Evolutionary conservation across 164 flowering plant species (phyloP), one percentile per base, ranked within the genome.

Genomic region (Tetrastigma voinierianum): DNA sequence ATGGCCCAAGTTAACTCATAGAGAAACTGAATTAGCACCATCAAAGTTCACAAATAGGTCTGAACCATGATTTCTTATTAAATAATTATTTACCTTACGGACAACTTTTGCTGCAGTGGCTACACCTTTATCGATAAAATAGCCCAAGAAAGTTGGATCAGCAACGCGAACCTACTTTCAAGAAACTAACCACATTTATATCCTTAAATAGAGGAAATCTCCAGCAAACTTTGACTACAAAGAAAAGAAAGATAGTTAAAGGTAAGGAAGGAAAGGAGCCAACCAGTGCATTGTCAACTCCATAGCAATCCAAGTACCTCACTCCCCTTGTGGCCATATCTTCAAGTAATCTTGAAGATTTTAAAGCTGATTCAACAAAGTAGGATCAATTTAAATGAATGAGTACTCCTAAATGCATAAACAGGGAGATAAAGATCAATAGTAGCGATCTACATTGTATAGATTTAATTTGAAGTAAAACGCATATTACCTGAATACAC

Each of bases 81-180:
- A 32, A 61, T 16, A 11, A 40, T 60, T 49, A 71, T 19, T 63
- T 76, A 95, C 98, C 99, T 96, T 96, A n/a, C 93, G 87, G 21
- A 96, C 99, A 78, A 96, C 99, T 86, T 96, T 96, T n/a, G 99
- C 98, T 52, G 97, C 97, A 59, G 99, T 82, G 61, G 84, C 77
- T 58, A 82, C 97, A 57, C 97, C 93, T 83, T 84, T 91, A 63
- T 93, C 98, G 64, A 93, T 87, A 72, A 96, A 96, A 76, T 87
- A 93, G 59, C 99, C 99, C 79, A 96, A 72, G 81, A 93, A 93
- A 52, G 91, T 83, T 53, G 99, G 99, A 78, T 96, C 99, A 54
- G 90, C 98, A 57, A 96, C 97, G 47, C 99, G 91, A 19, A 96
- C 99, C 99, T 95, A 88, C 54, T 74, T 73, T 51, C 40, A 73